Conservation (phyloP, 2,329 filamentous ascomycete genomes). For the Chaetomium olivaceum region DNA sequence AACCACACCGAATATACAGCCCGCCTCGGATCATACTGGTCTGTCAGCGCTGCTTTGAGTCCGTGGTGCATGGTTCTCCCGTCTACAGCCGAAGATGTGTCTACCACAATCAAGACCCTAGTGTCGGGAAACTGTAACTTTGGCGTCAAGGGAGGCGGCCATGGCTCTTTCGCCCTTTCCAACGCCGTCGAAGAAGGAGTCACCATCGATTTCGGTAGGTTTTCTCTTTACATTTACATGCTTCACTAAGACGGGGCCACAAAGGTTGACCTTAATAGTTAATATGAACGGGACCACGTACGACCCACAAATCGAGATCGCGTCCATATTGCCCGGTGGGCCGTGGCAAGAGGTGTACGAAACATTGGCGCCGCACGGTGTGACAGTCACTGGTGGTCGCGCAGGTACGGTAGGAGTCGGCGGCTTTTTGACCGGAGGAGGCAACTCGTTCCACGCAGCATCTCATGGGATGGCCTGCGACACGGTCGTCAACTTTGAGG, state of each 20-base stretch:
- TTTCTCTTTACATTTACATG: not conserved
- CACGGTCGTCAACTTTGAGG: not conserved
- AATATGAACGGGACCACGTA: not conserved
- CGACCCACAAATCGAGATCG: not conserved
- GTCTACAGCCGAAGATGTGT: not conserved
- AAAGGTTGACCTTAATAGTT: not conserved
- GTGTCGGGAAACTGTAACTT: not conserved
- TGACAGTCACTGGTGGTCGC: not conserved
- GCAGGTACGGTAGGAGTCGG: not conserved
- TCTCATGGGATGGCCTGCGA: not conserved
- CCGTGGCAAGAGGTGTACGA: constrained; percentile 1
- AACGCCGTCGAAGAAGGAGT: not conserved
- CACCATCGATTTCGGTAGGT: not conserved
- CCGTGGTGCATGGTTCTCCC: not conserved
- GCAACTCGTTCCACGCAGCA: not conserved
- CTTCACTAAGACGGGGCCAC: not conserved
- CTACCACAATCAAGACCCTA: not conserved
- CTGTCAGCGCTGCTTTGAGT: not conserved
- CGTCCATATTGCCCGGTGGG: not conserved
- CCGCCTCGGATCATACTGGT: not conserved
- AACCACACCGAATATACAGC: not conserved
- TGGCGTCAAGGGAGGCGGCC: not conserved
- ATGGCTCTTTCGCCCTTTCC: not conserved
- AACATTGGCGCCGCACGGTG: not conserved
- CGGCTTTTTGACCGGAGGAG: not conserved